Conservation (phyloP, 805 yeast genomes). For the Candida khao-thaluensis region DNA sequence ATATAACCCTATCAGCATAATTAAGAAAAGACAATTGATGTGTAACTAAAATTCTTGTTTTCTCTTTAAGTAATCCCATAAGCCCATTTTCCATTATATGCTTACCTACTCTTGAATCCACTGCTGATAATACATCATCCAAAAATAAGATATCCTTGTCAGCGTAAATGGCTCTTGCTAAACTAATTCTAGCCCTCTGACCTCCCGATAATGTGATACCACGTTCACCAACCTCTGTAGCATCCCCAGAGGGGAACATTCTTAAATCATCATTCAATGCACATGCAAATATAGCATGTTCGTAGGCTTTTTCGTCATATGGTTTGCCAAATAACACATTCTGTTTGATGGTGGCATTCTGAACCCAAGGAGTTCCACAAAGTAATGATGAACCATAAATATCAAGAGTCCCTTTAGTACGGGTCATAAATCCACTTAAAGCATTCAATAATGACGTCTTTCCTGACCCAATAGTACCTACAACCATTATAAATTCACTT, state of each 20-base stretch:
- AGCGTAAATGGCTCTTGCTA: conserved; percentile 34
- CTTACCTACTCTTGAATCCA: conserved; percentile 34
- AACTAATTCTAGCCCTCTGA: conserved; percentile 31
- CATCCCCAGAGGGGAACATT: conserved; percentile 28
- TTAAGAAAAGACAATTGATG: conserved; percentile 31
- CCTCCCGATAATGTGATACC: conserved; percentile 38
- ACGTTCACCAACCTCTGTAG: conserved; percentile 33
- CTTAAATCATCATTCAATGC: conserved; percentile 27
- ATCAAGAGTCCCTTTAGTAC: conserved; percentile 25
- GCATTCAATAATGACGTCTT: conserved; percentile 37
- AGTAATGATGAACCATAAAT: conserved; percentile 27
- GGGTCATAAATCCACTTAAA: conserved; percentile 35
- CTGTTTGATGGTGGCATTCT: conserved; percentile 31
- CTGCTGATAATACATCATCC: conserved; percentile 35
- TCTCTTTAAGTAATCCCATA: conserved; percentile 23
- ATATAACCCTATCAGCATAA: conserved; percentile 27
- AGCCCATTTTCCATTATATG: conserved; percentile 30
- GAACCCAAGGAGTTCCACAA: conserved; percentile 37
- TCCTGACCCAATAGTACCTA: conserved; percentile 38
- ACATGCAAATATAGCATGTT: conserved; percentile 24
- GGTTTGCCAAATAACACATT: conserved; percentile 30
- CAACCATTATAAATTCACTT: conserved; percentile 35
- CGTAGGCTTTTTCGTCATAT: conserved; percentile 23
- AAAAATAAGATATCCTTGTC: conserved; percentile 26
- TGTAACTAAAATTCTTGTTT: conserved; percentile 32